Base-by-base conservation (phyloP, 352 stramenopile genomes). In the Globisporangium orthogonon region DNA sequence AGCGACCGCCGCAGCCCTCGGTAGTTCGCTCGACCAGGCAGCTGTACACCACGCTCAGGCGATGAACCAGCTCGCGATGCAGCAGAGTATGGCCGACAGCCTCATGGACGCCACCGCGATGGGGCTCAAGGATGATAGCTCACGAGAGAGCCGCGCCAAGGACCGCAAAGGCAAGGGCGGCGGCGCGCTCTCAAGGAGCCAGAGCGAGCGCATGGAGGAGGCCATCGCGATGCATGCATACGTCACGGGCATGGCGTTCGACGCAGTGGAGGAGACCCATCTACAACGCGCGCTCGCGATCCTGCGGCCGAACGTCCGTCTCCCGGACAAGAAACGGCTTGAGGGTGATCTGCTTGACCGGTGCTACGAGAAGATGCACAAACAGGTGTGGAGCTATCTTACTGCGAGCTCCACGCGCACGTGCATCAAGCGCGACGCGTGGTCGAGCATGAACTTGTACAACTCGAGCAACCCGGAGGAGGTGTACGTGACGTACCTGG, bases 281-380 rank as follows among this genome's bases (percentile, higher is more conserved):
- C 63, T 93, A 51, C 75, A 80, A 13, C 76, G 80, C 52, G 80
- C 80, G 3, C 60, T 89, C 51, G 50, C 74, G 23, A 72, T 93
- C n/a, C 45, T 91, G 63, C 65, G 70, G 7, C 55, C 75, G 13
- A 83, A 67, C 54, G 66, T 78, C 29, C 86, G 83, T 56, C 55
- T 93, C 28, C 80, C 76, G 3, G 78, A 89, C 33, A 87, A 86
- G 54, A 91, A 93, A 60, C 70, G 71, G 29, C 63, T 93, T 4
- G 76, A 89, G 45, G 63, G 49, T 13, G 78, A 89, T 15, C 54
- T 93, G 47, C 62, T 90, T 56, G 54, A 69, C 7, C 76, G 80
- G 14, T 93, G 83, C 60, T 91, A 86, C 60, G 83, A 93, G 56
- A 93, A 91, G 40, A 87, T 91, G 75, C 72, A 91, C 73, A 93